Base-by-base conservation (phyloP, 345 rosid species). In the Brassica incana region DNA sequence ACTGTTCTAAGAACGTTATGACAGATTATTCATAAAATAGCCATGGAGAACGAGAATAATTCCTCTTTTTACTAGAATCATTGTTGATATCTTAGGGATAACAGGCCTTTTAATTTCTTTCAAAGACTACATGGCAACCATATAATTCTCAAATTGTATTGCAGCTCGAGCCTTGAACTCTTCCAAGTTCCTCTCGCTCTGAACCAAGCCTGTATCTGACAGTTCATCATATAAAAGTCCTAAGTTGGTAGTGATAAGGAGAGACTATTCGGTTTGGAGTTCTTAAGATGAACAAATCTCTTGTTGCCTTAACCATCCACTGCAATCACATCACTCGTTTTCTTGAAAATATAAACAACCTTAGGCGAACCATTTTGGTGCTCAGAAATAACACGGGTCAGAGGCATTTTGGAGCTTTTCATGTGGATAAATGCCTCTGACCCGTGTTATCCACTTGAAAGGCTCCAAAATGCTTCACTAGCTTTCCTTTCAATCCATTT, bases 281-380 rank as follows among this genome's bases (percentile, higher is more conserved):
- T 90, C 36, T 84, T 72, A 32, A 95, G 90, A 83, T 88, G 85
- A 71, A 96, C 95, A 72, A 87, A 82, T 73, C 85, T 90, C 77
- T 77, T 89, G 62, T 87, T 86, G 63, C 92, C 92, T 84, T 85
- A 91, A 25, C 98, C 95, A 58, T 86, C 95, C 64, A 93, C 82
- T 23, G 87, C 78, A 81, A 95, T 78, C 27, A 84, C 78, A 70
- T 91, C 93, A 52, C 84, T 72, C 97, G 92, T 89, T 84, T 88
- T 95, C 87, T 85, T 89, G 72, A 95, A 88, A 80, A 95, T 90
- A 86, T 93, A 84, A 38, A 92, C 92, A 74, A 93, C 94, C 85
- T 88, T 93, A 58, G 36, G 56, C 36, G 78, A 88, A 43, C 97
- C 97, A 20, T 91, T 48, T 48, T 48, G 54, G 54, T 48, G 1